phyloP scores from a whole-genome alignment of 306 rosid species.

The Vigna radiata region DNA sequence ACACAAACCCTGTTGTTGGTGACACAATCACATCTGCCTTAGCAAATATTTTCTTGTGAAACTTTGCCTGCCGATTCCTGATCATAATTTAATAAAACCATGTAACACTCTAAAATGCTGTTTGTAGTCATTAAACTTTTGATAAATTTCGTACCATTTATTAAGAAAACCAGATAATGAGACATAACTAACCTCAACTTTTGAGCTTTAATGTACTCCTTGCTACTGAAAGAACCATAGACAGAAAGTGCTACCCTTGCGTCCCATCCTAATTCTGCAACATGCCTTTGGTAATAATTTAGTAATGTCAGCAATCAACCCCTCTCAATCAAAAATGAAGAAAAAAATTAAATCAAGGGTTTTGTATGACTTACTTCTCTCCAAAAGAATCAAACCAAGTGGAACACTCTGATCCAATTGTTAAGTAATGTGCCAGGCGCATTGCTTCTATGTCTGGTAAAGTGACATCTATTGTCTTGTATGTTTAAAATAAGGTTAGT shows the following conservation, averaged over 20 bases:
- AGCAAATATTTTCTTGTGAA: conserved; percentile 72
- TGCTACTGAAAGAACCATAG: conserved; percentile 78
- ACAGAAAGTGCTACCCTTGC: conserved; percentile 75
- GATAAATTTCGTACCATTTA: background rate
- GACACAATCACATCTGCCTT: conserved; percentile 87
- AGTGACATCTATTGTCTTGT: conserved; percentile 76
- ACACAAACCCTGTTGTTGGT: conserved; percentile 82
- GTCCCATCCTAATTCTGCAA: conserved; percentile 84
- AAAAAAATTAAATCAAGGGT: conserved; percentile 28
- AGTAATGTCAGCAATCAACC: conserved; percentile 44
- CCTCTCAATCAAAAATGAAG: conserved; percentile 6
- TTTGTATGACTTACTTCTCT: conserved; percentile 57
- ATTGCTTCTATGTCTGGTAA: conserved; percentile 89
- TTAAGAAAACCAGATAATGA: background rate
- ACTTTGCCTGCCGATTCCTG: conserved; percentile 85
- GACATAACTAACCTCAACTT: conserved; percentile 62
- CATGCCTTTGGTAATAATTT: conserved; percentile 55
- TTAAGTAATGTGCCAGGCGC: conserved; percentile 87
- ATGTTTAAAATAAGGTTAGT: conserved; percentile 45
- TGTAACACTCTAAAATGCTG: background rate
- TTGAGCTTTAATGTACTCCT: conserved; percentile 89
- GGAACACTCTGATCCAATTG: conserved; percentile 83
- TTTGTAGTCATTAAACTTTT: too few species aligned
- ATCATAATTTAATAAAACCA: conserved; percentile 16
- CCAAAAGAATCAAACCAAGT: conserved; percentile 61